Percentiles rank a stretch among this genome's conserved stretches.
These are phyloP conservation scores for Chytriomyces sp. DNA, from an alignment of 192 early-diverging fungal species.

Conservation along the genomic window DNA sequence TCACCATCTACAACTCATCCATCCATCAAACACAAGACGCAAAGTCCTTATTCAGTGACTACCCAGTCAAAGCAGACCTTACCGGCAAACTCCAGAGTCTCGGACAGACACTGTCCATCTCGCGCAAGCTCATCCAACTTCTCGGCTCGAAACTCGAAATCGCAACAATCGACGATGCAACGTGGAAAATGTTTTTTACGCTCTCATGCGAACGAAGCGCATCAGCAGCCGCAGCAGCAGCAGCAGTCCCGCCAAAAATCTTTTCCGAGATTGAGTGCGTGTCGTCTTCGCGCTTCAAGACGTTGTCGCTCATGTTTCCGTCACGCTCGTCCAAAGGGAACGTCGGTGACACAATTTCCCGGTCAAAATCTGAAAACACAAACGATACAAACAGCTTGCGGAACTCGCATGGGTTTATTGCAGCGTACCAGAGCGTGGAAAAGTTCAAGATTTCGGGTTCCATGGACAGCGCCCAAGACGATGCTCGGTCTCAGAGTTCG, in stretches of 20 bases:
- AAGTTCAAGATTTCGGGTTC: not conserved
- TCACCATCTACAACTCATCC: not conserved
- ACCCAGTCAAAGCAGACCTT: not conserved
- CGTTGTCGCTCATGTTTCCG: too few relatives aligned
- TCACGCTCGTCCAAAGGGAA: not conserved
- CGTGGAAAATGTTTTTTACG: conserved; percentile 4
- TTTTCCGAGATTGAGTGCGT: not conserved
- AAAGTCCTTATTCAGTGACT: not conserved
- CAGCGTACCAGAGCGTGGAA: not conserved
- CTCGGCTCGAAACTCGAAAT: not conserved
- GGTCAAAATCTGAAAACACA: not conserved
- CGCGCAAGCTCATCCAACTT: not conserved
- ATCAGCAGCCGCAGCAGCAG: not conserved
- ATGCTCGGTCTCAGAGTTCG: not conserved
- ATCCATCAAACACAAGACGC: not conserved
- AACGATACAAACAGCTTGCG: not conserved
- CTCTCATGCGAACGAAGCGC: not conserved
- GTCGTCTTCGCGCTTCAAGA: too few relatives aligned
- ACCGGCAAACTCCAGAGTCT: not conserved
- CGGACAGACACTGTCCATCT: conserved; percentile 1
- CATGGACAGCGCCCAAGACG: not conserved
- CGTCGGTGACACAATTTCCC: not conserved
- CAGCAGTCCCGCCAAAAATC: not conserved
- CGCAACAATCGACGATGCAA: not conserved
- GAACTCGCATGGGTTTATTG: not conserved